phyloP scores from a whole-genome alignment of 208 protist species.

The Endotrypanum monterogeii region DNA sequence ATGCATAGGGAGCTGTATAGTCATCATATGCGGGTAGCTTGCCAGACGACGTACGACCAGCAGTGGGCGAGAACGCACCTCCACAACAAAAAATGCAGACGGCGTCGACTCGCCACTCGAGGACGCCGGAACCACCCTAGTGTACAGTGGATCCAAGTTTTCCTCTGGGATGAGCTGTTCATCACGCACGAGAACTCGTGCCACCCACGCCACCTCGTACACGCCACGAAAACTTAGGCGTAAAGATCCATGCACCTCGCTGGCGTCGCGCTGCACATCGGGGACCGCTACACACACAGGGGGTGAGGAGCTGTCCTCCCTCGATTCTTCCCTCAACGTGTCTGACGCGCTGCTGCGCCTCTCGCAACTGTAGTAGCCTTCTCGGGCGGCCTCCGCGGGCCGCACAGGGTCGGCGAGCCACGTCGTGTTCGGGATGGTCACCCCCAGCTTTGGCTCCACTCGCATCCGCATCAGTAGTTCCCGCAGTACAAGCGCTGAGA shows the following conservation, averaged over 20 bases:
- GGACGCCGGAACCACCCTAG: conserved; percentile 26
- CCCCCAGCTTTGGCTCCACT: conserved; percentile 24
- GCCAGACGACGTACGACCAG: conserved; percentile 70
- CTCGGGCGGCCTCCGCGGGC: conserved; percentile 29
- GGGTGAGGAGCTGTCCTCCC: neutral
- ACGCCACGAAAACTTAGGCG: conserved; percentile 51
- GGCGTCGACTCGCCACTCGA: neutral
- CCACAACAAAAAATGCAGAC: conserved; percentile 18
- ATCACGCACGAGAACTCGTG: conserved; percentile 41
- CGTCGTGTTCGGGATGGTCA: conserved; percentile 46
- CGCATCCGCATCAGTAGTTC: conserved; percentile 56
- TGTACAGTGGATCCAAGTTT: conserved; percentile 55
- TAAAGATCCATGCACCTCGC: conserved; percentile 42
- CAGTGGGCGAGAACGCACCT: conserved; percentile 54
- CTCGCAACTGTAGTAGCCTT: conserved; percentile 45
- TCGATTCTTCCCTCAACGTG: neutral
- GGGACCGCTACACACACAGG: neutral
- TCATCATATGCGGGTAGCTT: conserved; percentile 40
- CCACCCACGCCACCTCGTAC: conserved; percentile 59
- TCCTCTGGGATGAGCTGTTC: conserved; percentile 24
- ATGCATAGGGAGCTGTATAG: conserved; percentile 78
- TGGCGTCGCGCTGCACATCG: conserved; percentile 23
- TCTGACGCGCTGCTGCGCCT: neutral
- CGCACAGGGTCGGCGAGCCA: conserved; percentile 28
- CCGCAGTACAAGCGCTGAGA: conserved; percentile 53